Base-by-base conservation (phyloP, 805 yeast genomes). In the Lipomyces anomalus region DNA sequence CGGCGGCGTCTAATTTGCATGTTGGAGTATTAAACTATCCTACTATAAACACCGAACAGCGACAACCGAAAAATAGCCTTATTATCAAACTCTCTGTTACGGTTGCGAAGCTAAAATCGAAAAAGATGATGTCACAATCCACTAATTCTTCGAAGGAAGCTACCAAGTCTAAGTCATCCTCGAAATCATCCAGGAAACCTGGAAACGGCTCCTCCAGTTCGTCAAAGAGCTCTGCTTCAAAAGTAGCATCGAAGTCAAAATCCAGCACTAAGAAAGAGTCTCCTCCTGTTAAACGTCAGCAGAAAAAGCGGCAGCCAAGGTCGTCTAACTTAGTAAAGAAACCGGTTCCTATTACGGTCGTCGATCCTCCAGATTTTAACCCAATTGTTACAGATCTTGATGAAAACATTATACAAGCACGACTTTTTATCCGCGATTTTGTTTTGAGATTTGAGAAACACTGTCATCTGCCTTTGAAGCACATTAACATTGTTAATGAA, bases 381-480 rank as follows among this genome's bases (percentile, higher is more conserved):
- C 55, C 53, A 3, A 43, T 66, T 30, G 38, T 50, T 5, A 38
- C 62, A 16, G 55, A 48, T 17, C 46, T 50, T 42, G 44, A 63
- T 22, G 52, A 48, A 11, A 57, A 59, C 26, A 43, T 59, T 35
- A 48, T 67, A 17, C 66, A 68, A 67, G 49, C 52, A 13, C 57
- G 64, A 20, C 52, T 63, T n/a, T 53, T 55, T 21, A 41, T 67
- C 18, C 61, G 71, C 17, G 71, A 67, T 47, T 67, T 61, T 39
- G 47, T 67, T 22, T 46, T 65, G 21, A 56, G 70, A 4, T 67
- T 67, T 49, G 70, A 67, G 50, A 59, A 59, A 44, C 60, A 65
- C 28, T 61, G 67, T 40, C 52, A 64, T 6, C 47, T 67, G 29
- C 65, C 69, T 2, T 42, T 62, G 18, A 52, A 68, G 44, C 62